Evolutionary conservation across 164 flowering plant species (phyloP).

Genomic region (Vitis rupestris): DNA sequence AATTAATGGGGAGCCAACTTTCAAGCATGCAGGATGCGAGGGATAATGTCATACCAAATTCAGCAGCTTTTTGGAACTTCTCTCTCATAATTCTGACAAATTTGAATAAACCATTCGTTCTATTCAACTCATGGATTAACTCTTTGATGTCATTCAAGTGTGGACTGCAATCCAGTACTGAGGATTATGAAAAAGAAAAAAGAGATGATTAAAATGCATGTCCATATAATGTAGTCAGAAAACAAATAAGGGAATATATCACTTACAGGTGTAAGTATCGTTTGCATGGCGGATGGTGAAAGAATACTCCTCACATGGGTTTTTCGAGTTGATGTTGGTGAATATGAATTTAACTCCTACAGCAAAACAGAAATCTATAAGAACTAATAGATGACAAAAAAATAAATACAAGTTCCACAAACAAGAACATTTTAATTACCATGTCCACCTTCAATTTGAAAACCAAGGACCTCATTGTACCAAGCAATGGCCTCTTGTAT

Average conservation of each 20-base stretch:
- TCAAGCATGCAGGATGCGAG: neutral
- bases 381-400: neutral
- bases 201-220: neutral
- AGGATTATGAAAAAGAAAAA: slow-evolving; percentile 9
- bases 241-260: neutral
- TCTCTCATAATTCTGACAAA: slow-evolving; percentile 86
- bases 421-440: slow-evolving; percentile 44
- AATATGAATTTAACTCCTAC: slow-evolving; percentile 83
- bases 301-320: slow-evolving; percentile 61
- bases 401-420: neutral
- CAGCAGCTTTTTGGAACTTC: slow-evolving; percentile 63
- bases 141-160: slow-evolving; percentile 48
- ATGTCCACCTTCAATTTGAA: slow-evolving; percentile 73
- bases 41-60: slow-evolving; percentile 42
- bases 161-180: slow-evolving; percentile 80
- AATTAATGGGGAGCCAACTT: neutral
- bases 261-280: slow-evolving; percentile 76
- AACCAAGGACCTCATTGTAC: slow-evolving; percentile 86
- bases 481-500: slow-evolving; percentile 70
- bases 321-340: slow-evolving; percentile 49
- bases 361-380: slow-evolving; percentile 3
- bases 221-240: too few species aligned
- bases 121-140: slow-evolving; percentile 70
- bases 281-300: slow-evolving; percentile 69
- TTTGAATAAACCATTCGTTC: slow-evolving; percentile 76